Base-by-base conservation (phyloP, 2,329 filamentous ascomycete genomes). In the Pseudopyrenochaeta lycopersici region DNA sequence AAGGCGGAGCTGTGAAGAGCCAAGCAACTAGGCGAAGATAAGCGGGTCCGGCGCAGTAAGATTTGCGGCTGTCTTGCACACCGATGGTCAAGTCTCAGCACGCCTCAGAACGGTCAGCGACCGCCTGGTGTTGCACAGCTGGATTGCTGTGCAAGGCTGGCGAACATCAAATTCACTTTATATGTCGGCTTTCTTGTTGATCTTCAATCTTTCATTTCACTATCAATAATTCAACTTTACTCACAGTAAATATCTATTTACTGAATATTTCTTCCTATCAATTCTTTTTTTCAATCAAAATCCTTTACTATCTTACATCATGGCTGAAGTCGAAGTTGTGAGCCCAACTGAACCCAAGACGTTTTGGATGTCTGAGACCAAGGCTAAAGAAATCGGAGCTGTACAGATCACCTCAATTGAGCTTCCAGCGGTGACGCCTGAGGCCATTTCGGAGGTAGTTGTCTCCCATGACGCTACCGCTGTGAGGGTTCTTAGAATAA, bases 401-500 rank as follows among this genome's bases (percentile, higher is more conserved):
- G 32, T 35, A 42, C 40, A 20, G 12, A 46, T 48, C 39, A 21
- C 40, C 21, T 46, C 40, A 9, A 32, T 23, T 12, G 11, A 35
- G 21, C 21, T 41, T 12, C 39, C 39, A 29, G n/a, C 23, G 7
- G 20, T 29, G 23, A n/a, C 27, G 27, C 40, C 27, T 14, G 18
- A 39, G 4, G 23, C 23, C 23, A 11, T n/a, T 4, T 11, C 12
- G 5, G 23, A 27, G 23, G 5, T 39, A 31, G 20, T 12, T 45
- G 7, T 32, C 14, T 30, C 14, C 12, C 30, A 11, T n/a, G 11
- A 21, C 17, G 23, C 15, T 20, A 66, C 44, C 31, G 66, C 66
- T 12, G 51, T 36, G 3, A 52, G 52, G 10, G 54, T 64, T 21
- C 54, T 69, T 3, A 53, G 33, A 15, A 62, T 64, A 29, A 60